These are phyloP conservation scores for Camelina sativa DNA, from an alignment of 345 rosid species.

Conservation along the genomic window DNA sequence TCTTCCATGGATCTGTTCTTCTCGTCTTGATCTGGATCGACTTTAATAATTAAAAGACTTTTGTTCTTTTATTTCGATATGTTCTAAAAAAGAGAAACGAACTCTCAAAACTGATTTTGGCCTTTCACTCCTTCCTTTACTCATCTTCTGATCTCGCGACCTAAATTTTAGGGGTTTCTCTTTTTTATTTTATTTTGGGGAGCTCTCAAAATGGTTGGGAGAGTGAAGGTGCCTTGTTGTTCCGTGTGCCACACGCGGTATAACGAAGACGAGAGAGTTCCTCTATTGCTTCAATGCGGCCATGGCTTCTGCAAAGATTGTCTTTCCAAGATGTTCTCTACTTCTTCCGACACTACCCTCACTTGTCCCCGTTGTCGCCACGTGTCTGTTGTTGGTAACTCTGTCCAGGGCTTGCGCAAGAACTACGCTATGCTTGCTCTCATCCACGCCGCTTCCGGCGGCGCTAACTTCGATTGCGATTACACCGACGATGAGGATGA, in stretches of 20 bases:
- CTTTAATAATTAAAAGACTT: neutral
- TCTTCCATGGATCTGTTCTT: conserved; percentile 43
- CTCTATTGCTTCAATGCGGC: conserved; percentile 89
- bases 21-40: conserved; percentile 41
- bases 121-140: conserved; percentile 33
- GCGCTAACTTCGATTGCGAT: conserved; percentile 66
- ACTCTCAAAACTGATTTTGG: conserved; percentile 30
- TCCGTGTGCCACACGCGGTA: conserved; percentile 93
- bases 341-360: conserved; percentile 77
- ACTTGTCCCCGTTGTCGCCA: conserved; percentile 94
- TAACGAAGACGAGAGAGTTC: conserved; percentile 91
- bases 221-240: conserved; percentile 83
- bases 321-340: conserved; percentile 80
- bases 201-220: conserved; percentile 39
- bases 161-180: conserved; percentile 42
- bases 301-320: conserved; percentile 97
- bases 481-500: conserved; percentile 75
- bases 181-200: neutral
- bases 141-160: conserved; percentile 34
- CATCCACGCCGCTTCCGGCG: conserved; percentile 55
- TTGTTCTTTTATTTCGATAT: neutral
- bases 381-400: conserved; percentile 88
- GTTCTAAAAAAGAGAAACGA: conserved; percentile 6
- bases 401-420: conserved; percentile 82
- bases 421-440: conserved; percentile 84